phyloP scores from a whole-genome alignment of 495 filamentous ascomycete genomes.

The Penicillium manginii region DNA sequence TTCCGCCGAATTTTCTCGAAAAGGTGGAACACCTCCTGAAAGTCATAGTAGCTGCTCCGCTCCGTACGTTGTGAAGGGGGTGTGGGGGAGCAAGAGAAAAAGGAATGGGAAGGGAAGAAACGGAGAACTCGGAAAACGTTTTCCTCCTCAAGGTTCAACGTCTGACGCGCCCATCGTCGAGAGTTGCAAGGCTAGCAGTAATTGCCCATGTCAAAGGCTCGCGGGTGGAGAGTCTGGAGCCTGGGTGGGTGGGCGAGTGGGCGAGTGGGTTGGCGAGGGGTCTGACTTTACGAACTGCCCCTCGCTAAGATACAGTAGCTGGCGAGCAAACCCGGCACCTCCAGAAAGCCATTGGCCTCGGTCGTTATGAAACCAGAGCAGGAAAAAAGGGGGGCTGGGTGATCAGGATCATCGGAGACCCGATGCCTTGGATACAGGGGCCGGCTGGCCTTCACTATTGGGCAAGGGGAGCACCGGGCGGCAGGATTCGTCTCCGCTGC shows the following conservation, averaged over 20 bases:
- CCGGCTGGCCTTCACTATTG: conserved; percentile 13
- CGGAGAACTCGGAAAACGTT: conserved; percentile 17
- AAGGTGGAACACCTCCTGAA: conserved; percentile 21
- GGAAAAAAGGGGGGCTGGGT: conserved; percentile 19
- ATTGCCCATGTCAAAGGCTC: neutral
- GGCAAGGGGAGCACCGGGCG: conserved; percentile 17
- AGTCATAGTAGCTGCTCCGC: no score
- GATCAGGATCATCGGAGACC: conserved; percentile 22
- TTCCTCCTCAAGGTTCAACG: conserved; percentile 24
- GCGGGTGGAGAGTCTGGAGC: neutral
- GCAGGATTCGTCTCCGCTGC: conserved; percentile 26
- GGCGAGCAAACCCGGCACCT: neutral
- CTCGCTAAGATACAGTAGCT: conserved; percentile 7
- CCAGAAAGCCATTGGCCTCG: neutral
- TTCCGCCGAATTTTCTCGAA: conserved; percentile 37
- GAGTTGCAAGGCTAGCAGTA: conserved; percentile 10
- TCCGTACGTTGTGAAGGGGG: neutral
- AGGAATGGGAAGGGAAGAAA: conserved; percentile 4
- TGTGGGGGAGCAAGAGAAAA: neutral
- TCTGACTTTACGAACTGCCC: neutral
- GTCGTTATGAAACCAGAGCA: conserved; percentile 10
- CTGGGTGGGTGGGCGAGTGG: neutral
- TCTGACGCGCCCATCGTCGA: conserved; percentile 21
- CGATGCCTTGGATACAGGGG: conserved; percentile 18
- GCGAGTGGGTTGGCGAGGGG: conserved; percentile 1